Evolutionary conservation across 352 stramenopile species (phyloP).

Genomic region (Hyphochytrium catenoides): DNA sequence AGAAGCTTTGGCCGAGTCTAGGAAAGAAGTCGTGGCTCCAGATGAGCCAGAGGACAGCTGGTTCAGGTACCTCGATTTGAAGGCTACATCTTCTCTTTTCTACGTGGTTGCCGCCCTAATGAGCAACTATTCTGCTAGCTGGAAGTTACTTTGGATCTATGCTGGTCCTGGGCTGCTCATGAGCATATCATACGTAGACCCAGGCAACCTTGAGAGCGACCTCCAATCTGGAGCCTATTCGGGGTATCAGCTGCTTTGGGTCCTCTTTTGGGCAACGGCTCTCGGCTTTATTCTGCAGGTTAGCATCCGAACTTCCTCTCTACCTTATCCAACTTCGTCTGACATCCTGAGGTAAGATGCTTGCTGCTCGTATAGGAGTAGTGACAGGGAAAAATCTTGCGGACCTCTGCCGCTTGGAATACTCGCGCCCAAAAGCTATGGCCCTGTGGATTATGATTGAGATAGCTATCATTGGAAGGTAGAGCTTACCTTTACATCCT

Average conservation of each 20-base stretch:
- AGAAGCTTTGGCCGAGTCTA: too few species aligned
- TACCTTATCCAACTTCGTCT: not conserved
- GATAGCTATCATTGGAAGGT: constrained; percentile 61
- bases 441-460: constrained; percentile 75
- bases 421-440: constrained; percentile 39
- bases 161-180: constrained; percentile 63
- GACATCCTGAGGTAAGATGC: constrained; percentile 8
- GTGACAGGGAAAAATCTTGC: constrained; percentile 73
- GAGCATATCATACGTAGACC: constrained; percentile 85
- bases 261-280: constrained; percentile 61
- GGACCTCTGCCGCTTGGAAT: constrained; percentile 49
- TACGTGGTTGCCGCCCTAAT: too few species aligned
- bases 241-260: constrained; percentile 71
- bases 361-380: constrained; percentile 72
- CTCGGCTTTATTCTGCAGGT: constrained; percentile 77
- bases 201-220: constrained; percentile 83
- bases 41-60: too few species aligned
- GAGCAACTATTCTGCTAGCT: too few species aligned
- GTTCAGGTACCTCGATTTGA: too few species aligned
- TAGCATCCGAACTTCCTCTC: too few species aligned
- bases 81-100: too few species aligned
- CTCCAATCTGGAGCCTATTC: constrained; percentile 72
- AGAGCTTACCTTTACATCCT: not conserved
- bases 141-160: constrained; percentile 47
- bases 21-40: too few species aligned